Percentiles rank a stretch among this genome's conserved stretches.
These are phyloP conservation scores for Aegilops tauschii DNA, from an alignment of 176 grass and related monocot genomes.

Conservation along the genomic window DNA sequence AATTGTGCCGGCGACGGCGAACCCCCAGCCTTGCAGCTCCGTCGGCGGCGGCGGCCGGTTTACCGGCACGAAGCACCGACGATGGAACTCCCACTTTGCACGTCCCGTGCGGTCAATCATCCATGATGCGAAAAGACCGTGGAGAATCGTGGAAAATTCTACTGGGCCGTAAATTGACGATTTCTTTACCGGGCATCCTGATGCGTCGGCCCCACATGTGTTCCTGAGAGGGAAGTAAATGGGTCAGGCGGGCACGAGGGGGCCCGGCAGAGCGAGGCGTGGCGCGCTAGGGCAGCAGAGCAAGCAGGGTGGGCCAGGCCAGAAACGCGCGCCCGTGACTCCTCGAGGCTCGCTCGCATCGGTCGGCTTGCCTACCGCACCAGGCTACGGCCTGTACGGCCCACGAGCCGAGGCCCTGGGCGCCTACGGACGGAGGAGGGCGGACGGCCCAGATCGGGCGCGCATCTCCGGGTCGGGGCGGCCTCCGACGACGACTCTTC, in stretches of 20 bases:
- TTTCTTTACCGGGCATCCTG: neutral
- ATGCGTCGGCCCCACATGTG: neutral
- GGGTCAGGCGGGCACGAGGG: too few species aligned
- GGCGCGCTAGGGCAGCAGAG: neutral
- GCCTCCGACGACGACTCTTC: neutral
- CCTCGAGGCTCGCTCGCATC: neutral
- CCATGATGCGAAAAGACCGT: neutral
- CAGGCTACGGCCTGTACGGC: conserved; percentile 37
- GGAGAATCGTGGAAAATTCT: neutral
- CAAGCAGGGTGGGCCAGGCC: neutral
- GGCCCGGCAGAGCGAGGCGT: conserved; percentile 22
- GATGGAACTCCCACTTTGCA: neutral
- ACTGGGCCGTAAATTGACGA: neutral
- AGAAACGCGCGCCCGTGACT: conserved; percentile 25
- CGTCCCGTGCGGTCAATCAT: neutral
- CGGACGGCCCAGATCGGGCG: conserved; percentile 19
- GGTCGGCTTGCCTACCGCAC: neutral
- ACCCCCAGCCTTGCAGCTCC: too few species aligned
- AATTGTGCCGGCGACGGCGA: too few species aligned
- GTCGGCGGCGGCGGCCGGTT: too few species aligned
- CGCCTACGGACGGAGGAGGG: neutral
- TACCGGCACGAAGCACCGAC: too few species aligned
- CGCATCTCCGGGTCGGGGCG: too few species aligned
- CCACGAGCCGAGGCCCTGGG: neutral
- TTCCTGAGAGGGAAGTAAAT: neutral